Conservation (phyloP, 1,284 basidiomycete species). For the Rhodofomes roseus region DNA sequence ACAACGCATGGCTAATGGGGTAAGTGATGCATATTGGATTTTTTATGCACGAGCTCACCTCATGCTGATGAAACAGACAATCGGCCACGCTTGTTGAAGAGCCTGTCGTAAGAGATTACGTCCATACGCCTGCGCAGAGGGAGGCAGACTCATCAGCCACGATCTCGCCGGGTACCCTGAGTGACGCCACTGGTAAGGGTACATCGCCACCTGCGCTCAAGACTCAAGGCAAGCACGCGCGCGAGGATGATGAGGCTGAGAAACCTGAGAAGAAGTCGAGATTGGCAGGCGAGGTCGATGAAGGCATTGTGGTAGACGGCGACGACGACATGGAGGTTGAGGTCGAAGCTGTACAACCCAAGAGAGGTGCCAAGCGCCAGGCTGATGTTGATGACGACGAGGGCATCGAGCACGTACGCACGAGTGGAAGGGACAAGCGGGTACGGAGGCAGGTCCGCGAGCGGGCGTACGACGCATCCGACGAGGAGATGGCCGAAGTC, state of each 20-base stretch:
- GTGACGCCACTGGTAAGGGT: not conserved
- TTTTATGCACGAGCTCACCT: not conserved
- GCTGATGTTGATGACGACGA: constrained; percentile 37
- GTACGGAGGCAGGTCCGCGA: constrained; percentile 46
- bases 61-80: not conserved
- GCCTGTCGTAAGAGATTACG: not conserved
- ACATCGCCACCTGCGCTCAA: not conserved
- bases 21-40: not conserved
- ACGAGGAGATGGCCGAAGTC: constrained; percentile 29
- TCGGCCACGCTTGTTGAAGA: not conserved
- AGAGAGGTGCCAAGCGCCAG: constrained; percentile 49
- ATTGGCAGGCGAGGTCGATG: constrained; percentile 40
- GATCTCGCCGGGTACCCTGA: not conserved
- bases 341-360: constrained; percentile 14
- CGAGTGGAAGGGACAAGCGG: constrained; percentile 30
- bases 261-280: constrained; percentile 40
- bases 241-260: constrained; percentile 29
- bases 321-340: constrained; percentile 24
- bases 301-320: constrained; percentile 6
- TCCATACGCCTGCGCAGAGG: not conserved
- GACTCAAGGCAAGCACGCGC: constrained; percentile 15
- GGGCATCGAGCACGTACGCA: constrained; percentile 16
- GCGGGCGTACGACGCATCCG: constrained; percentile 24
- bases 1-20: not conserved
- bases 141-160: not conserved